phyloP scores from a whole-genome alignment of 306 rosid species.

The Glycine latifolia region DNA sequence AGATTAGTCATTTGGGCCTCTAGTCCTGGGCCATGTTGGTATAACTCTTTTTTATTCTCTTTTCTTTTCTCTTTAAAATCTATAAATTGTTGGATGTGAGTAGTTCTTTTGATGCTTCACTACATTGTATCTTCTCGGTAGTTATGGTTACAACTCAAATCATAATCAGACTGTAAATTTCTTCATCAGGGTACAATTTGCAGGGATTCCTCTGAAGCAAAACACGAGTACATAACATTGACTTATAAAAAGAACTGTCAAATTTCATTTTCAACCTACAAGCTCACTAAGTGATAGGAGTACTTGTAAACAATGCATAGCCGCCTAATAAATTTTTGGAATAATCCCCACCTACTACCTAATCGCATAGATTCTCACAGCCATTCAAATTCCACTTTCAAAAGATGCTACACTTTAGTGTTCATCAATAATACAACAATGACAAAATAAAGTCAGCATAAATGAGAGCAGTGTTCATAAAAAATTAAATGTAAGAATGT shows the following conservation, averaged over 20 bases:
- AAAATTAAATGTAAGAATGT: slow-evolving; percentile 3
- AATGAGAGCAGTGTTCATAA: background rate
- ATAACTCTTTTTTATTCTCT: background rate
- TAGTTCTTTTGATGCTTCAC: slow-evolving; percentile 2
- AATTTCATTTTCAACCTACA: slow-evolving; percentile 8
- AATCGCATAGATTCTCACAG: slow-evolving; percentile 21
- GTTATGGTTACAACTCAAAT: background rate
- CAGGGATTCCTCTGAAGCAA: background rate
- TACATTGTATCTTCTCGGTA: slow-evolving; percentile 16
- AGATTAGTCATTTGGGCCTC: background rate
- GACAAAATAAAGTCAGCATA: background rate
- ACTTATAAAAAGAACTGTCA: background rate
- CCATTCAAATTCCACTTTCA: slow-evolving; percentile 29
- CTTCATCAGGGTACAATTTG: background rate
- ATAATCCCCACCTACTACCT: slow-evolving; percentile 22
- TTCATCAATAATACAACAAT: background rate
- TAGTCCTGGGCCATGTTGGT: background rate
- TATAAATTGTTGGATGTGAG: slow-evolving; percentile 1
- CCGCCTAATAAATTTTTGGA: slow-evolving; percentile 18
- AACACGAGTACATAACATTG: background rate
- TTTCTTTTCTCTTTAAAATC: background rate
- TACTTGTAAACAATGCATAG: background rate
- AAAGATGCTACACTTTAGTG: background rate
- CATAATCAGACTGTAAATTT: slow-evolving; percentile 2
- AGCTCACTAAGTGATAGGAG: background rate